A percentile compares a stretch with the other conserved stretches of the same genome.
These are phyloP conservation scores for Podaxis carcinomalis DNA, from an alignment of 768 basidiomycete species.

Conservation along the genomic window DNA sequence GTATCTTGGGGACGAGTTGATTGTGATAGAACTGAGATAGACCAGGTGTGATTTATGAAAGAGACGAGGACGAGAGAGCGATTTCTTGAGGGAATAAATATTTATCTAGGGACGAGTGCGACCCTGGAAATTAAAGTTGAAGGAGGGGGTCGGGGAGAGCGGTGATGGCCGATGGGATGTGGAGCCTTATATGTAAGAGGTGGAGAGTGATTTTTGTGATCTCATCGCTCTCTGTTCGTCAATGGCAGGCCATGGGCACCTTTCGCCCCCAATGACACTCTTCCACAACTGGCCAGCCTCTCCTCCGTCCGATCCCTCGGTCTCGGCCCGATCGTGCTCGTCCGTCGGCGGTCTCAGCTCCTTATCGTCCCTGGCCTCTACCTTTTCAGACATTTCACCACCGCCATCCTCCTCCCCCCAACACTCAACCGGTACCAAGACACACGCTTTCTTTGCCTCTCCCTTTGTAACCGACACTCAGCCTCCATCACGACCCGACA, in stretches of 20 bases:
- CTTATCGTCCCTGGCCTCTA: conserved; percentile 33
- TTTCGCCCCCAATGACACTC: not conserved
- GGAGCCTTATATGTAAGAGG: not conserved
- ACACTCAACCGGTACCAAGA: conserved; percentile 26
- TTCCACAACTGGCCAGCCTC: not conserved
- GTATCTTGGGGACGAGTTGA: not conserved
- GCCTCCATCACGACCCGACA: conserved; percentile 24
- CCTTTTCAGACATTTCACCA: conserved; percentile 29
- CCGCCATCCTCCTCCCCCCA: conserved; percentile 1
- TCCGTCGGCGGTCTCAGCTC: conserved; percentile 3
- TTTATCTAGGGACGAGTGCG: not conserved
- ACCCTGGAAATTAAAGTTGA: not conserved
- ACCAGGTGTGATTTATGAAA: not conserved
- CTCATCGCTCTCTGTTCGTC: not conserved
- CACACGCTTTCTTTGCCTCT: conserved; percentile 44
- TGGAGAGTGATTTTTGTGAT: not conserved
- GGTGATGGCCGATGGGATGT: not conserved
- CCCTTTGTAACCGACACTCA: conserved; percentile 26
- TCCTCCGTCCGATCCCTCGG: conserved; percentile 4
- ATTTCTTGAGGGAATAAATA: not conserved
- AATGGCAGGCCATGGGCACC: not conserved
- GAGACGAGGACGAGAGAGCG: not conserved
- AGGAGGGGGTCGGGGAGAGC: not conserved
- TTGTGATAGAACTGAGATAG: not conserved
- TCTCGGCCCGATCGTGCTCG: not conserved